Evolutionary conservation across 257 asterid genomes (phyloP).

Genomic region (Scutellaria minor): DNA sequence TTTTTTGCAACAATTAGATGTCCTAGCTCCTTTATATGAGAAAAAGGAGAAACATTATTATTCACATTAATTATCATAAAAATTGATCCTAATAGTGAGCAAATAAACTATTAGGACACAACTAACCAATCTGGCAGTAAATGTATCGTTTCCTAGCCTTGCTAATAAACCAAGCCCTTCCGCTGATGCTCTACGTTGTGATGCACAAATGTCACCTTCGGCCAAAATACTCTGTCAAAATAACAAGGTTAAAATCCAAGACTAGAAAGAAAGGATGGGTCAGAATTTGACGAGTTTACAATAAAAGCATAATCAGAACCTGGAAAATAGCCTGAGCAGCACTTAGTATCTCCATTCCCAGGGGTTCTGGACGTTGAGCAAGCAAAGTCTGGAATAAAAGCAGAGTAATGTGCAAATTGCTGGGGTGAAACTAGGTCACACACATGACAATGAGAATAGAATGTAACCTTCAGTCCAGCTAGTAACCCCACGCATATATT

Average conservation of each 20-base stretch:
- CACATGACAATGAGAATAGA: conserved; percentile 29
- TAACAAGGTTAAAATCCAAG: conserved; percentile 37
- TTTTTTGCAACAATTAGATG: conserved; percentile 20
- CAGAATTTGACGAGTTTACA: conserved; percentile 24
- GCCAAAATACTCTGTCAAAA: conserved; percentile 78
- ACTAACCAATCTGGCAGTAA: conserved; percentile 96
- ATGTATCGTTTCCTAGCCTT: conserved; percentile 92
- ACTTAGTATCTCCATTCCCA: conserved; percentile 73
- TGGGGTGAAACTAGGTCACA: conserved; percentile 28
- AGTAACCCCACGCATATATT: conserved; percentile 96
- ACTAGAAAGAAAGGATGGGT: conserved; percentile 24
- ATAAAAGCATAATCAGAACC: conserved; percentile 53
- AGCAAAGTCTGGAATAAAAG: conserved; percentile 68
- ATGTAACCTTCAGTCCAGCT: conserved; percentile 88
- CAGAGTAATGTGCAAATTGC: conserved; percentile 37
- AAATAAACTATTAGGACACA: conserved; percentile 31
- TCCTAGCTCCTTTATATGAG: conserved; percentile 21
- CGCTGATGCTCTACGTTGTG: conserved; percentile 94
- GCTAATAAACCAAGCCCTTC: conserved; percentile 99
- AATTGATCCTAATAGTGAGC: conserved; percentile 8
- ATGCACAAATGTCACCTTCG: conserved; percentile 95
- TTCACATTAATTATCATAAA: conserved; percentile 10
- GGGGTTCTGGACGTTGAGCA: conserved; percentile 85
- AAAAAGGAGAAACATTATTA: conserved; percentile 12
- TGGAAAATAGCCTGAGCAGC: conserved; percentile 93